Evolutionary conservation across 1,284 basidiomycete genomes (phyloP).

Genomic region (Moesziomyces antarcticus): DNA sequence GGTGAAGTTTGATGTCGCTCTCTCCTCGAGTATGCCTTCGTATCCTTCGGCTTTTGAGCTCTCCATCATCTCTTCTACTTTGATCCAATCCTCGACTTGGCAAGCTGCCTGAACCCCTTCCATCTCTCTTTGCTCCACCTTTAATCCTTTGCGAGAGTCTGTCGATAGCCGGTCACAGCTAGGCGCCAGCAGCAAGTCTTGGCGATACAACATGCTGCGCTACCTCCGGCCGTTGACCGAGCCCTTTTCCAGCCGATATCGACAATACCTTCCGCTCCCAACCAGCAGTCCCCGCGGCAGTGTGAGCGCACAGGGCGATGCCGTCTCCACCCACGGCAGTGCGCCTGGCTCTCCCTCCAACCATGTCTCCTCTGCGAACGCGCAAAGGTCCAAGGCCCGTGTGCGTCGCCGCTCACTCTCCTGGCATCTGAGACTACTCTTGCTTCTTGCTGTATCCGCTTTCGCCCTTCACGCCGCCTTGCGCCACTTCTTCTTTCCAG

Average conservation of each 20-base stretch:
- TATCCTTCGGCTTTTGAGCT: too few relatives aligned
- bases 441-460: constrained; percentile 12
- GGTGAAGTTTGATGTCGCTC: too few relatives aligned
- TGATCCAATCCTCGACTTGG: too few relatives aligned
- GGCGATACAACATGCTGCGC: constrained; percentile 18
- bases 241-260: constrained; percentile 26
- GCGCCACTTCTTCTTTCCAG: constrained; percentile 8
- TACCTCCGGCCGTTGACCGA: constrained; percentile 20
- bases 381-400: constrained; percentile 3
- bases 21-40: too few relatives aligned
- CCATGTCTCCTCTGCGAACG: background rate
- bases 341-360: constrained; percentile 1
- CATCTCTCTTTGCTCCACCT: background rate
- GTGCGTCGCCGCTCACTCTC: constrained; percentile 9
- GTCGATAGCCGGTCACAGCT: background rate
- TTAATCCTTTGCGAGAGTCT: background rate
- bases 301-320: constrained; percentile 21
- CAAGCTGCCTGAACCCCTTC: too few relatives aligned
- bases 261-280: constrained; percentile 24
- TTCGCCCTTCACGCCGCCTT: constrained; percentile 7
- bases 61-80: too few relatives aligned
- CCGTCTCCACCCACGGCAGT: background rate
- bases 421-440: constrained; percentile 8
- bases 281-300: constrained; percentile 23
- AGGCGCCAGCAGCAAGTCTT: background rate